Evolutionary conservation across 2,329 filamentous ascomycete genomes (phyloP).

Genomic region (Emydomyces testavorans): DNA sequence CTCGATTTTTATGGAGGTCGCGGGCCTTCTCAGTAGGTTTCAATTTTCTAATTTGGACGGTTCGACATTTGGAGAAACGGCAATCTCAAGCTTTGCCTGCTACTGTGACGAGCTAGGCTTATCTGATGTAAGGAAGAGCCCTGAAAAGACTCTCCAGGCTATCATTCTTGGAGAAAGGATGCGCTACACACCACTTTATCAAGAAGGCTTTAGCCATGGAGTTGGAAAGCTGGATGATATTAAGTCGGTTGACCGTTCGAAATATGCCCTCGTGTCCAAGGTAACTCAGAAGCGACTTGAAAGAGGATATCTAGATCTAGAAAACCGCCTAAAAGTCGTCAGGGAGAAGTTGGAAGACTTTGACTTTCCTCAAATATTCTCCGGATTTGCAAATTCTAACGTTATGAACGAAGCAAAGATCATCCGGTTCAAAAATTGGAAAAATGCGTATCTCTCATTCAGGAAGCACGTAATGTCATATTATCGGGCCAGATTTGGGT

Average conservation of each 20-base stretch:
- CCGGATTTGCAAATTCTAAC: slow-evolving; percentile 75
- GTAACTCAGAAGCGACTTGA: slow-evolving; percentile 70
- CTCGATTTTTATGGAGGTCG: slow-evolving; percentile 50
- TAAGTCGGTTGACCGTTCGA: slow-evolving; percentile 55
- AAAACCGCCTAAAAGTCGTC: slow-evolving; percentile 58
- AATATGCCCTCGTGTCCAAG: slow-evolving; percentile 58
- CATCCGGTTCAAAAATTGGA: slow-evolving; percentile 78
- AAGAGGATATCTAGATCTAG: slow-evolving; percentile 67
- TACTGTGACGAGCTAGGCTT: slow-evolving; percentile 68
- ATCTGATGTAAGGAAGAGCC: slow-evolving; percentile 67
- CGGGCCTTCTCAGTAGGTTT: slow-evolving; percentile 46
- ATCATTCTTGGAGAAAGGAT: slow-evolving; percentile 82
- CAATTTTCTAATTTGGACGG: slow-evolving; percentile 52
- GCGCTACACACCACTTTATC: slow-evolving; percentile 70
- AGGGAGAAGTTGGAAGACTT: slow-evolving; percentile 71
- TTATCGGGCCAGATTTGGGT: slow-evolving; percentile 56
- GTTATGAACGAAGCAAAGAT: slow-evolving; percentile 63
- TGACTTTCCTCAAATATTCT: slow-evolving; percentile 80
- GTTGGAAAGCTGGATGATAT: slow-evolving; percentile 72
- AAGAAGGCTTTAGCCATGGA: slow-evolving; percentile 82
- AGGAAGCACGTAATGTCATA: slow-evolving; percentile 60
- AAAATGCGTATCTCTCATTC: slow-evolving; percentile 59
- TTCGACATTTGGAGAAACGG: slow-evolving; percentile 52
- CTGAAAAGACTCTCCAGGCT: slow-evolving; percentile 80
- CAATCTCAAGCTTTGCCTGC: slow-evolving; percentile 38